These are phyloP conservation scores for Ordospora colligata DNA, from an alignment of 371 early-diverging fungal genomes.

Conservation along the genomic window DNA sequence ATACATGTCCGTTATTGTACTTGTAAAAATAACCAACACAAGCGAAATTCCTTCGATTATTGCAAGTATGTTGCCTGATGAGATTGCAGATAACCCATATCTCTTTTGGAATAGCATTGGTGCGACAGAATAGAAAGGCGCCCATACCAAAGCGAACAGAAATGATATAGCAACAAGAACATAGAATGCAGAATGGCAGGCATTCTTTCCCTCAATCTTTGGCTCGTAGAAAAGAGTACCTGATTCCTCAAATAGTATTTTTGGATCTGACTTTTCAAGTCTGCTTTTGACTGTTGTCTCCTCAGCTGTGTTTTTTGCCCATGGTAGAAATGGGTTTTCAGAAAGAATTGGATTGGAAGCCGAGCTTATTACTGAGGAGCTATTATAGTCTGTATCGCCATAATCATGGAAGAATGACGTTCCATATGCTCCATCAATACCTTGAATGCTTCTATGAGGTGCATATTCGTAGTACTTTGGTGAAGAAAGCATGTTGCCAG, in stretches of 20 bases:
- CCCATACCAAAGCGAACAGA: slow-evolving; percentile 47
- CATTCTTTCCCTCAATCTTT: background rate
- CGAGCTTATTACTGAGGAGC: too few species aligned
- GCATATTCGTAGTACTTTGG: background rate
- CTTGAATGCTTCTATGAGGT: too few species aligned
- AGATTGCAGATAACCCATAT: slow-evolving; percentile 22
- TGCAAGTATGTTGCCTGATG: slow-evolving; percentile 47
- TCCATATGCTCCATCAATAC: too few species aligned
- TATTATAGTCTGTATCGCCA: background rate
- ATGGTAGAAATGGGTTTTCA: slow-evolving; percentile 18
- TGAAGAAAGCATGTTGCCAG: background rate
- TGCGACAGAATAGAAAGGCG: slow-evolving; percentile 56
- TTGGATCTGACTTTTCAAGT: slow-evolving; percentile 14
- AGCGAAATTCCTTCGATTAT: slow-evolving; percentile 47
- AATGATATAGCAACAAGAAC: slow-evolving; percentile 41
- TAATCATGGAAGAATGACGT: background rate
- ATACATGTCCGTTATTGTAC: slow-evolving; percentile 42
- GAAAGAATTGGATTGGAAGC: background rate
- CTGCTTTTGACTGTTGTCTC: background rate
- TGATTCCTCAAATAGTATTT: background rate
- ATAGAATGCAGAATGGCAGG: slow-evolving; percentile 37
- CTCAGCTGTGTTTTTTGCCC: slow-evolving; percentile 1
- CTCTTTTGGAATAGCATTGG: slow-evolving; percentile 55
- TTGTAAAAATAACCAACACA: slow-evolving; percentile 23
- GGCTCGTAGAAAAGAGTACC: slow-evolving; percentile 23